Conservation (phyloP, 1,139 yeast species). For the Pichiaceae sp. region DNA sequence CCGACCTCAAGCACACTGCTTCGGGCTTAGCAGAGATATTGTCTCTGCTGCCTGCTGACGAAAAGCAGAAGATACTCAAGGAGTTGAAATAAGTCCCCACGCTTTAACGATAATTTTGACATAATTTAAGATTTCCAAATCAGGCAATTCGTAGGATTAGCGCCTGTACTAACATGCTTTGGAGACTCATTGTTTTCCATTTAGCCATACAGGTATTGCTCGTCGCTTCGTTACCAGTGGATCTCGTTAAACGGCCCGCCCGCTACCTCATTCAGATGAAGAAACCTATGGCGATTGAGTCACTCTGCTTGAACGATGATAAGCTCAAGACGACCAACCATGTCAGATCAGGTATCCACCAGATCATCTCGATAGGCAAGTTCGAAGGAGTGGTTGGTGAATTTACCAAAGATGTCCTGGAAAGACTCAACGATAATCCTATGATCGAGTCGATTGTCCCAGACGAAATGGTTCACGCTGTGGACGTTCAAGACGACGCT, state of each 20-base stretch:
- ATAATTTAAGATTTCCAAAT: neutral
- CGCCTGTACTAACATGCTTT: no score
- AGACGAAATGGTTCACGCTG: slow-evolving; percentile 45
- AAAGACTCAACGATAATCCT: slow-evolving; percentile 37
- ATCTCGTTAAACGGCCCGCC: slow-evolving; percentile 5
- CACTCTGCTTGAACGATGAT: slow-evolving; percentile 22
- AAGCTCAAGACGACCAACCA: slow-evolving; percentile 20
- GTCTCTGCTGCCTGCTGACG: slow-evolving; percentile 38
- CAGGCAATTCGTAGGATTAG: no score
- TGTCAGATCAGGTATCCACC: slow-evolving; percentile 36
- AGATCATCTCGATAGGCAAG: slow-evolving; percentile 47
- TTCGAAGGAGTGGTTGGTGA: slow-evolving; percentile 60
- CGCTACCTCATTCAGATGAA: slow-evolving; percentile 30
- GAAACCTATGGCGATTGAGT: slow-evolving; percentile 26
- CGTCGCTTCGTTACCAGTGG: neutral
- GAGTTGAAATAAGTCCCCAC: slow-evolving; percentile 15
- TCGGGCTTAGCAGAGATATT: slow-evolving; percentile 41
- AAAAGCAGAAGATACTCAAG: slow-evolving; percentile 34
- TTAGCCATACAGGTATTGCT: no score
- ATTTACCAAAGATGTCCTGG: slow-evolving; percentile 39
- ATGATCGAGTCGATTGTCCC: slow-evolving; percentile 52
- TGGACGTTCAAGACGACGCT: slow-evolving; percentile 26
- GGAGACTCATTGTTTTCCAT: no score
- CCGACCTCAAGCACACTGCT: slow-evolving; percentile 36
- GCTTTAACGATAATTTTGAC: neutral